Base-by-base conservation (phyloP, 2,329 filamentous ascomycete species). In the Scytalidium lignicola region DNA sequence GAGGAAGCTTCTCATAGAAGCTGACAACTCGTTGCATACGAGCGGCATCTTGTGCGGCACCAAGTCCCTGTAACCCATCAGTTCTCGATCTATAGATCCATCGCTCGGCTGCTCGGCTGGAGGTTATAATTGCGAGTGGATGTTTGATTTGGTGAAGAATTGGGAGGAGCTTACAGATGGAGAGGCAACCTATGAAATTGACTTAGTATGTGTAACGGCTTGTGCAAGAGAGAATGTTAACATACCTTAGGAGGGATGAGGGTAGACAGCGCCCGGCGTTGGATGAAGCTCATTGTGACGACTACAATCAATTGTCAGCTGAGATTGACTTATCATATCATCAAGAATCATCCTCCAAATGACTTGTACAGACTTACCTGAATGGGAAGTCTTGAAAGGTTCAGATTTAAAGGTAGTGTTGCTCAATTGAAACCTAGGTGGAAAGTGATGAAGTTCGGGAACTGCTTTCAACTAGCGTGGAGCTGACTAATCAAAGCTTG, bases 1-100 rank as follows among this genome's bases (percentile, higher is more conserved):
- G 90, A 68, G 95, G 93, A 52, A 99, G 90, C 74, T 92, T 95
- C 79, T 95, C 90, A 82, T 99, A 99, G 82, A 99, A 97, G 77
- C 82, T 89, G 72, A 97, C 92, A 63, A 99, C 90, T 66, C 91
- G 88, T 72, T 95, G 88, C 93, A 99, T 97, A 71, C 92, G 90
- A 67, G 90, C 82, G 68, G 93, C 93, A 83, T 97, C 92, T 69
- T 91, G 89, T 62, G 91, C 90, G 69, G 88, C 87, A 67, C 93
- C 92, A 69, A 99, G 90, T 64, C 88, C 91, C 93, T 97, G 70
- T 60, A 56, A 58, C 62, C 76, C 62, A 77, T 72, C 22, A 43
- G n/a, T 23, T 47, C 40, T 41, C 41, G 41, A 39, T 28, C 46
- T 18, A 26, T 52, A 32, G 44, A 49, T 50, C 10, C 23, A 26